Base-by-base conservation (phyloP, 768 basidiomycete species). In the Tricholoma matsutake region DNA sequence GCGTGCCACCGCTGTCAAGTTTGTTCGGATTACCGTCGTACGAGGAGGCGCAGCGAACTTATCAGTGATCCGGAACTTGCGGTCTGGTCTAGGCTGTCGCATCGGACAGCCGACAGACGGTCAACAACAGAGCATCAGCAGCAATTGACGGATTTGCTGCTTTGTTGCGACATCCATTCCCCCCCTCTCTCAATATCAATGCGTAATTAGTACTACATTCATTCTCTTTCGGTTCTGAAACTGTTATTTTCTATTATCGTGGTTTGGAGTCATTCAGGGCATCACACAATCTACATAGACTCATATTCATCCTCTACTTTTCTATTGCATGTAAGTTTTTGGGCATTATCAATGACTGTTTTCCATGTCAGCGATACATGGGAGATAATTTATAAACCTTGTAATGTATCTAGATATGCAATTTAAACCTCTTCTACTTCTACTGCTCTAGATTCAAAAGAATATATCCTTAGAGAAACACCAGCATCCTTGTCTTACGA, bases 1-100 rank as follows among this genome's bases (percentile, higher is more conserved):
- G 95, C 5, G 88, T 96, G n/a, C 87, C 90, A 9, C 94, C 96
- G 14, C 73, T 94, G 68, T 81, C 81, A 67, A 88, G 89, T 66
- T 80, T 88, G 78, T 79, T 77, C 28, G 93, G 91, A 6, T 69
- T 96, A 65, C 96, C 96, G 52, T 91, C 87, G 39, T 98, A 98
- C 66, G 93, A 92, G 65, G 94, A 94, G 69, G 83, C 83, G 61
- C 65, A 67, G 57, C 61, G 67, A 49, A 60, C 67, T 0, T 63
- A 64, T 55, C 22, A 63, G 65, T 54, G 72, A 70, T 10, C 45
- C 60, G 41, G 66, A 69, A 61, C 28, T 72, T 25, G 61, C 63
- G 41, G 63, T 56, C 13, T 45, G 62, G 56, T 71, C 67, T 41
- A 25, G 22, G 39, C 39, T n/a, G n/a, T 13, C 22, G 47, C 47